These are phyloP conservation scores for Senna tora DNA, from an alignment of 306 rosid species.

Conservation along the genomic window DNA sequence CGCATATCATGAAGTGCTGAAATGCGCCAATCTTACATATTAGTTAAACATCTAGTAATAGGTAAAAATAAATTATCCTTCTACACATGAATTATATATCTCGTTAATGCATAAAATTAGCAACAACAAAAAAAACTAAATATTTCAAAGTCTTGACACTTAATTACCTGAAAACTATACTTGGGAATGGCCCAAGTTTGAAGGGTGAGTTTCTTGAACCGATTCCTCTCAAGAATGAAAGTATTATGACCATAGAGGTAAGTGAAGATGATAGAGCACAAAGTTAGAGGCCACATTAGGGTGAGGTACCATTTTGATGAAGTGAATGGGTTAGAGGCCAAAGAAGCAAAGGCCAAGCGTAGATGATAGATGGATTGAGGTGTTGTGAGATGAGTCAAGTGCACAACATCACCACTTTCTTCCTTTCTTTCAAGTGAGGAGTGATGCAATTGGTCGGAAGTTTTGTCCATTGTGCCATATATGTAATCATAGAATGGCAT, in stretches of 20 bases:
- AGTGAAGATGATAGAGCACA: slow-evolving; percentile 47
- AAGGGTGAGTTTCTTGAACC: slow-evolving; percentile 46
- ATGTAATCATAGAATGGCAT: slow-evolving; percentile 60
- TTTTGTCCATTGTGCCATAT: slow-evolving; percentile 46
- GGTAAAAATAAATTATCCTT: too few relatives aligned
- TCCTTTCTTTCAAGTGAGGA: slow-evolving; percentile 30
- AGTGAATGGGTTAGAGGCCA: slow-evolving; percentile 60
- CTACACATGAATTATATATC: too few relatives aligned
- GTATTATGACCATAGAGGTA: slow-evolving; percentile 39
- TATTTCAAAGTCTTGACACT: too few relatives aligned
- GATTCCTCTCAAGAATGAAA: slow-evolving; percentile 52
- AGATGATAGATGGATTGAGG: slow-evolving; percentile 54
- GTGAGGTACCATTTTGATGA: slow-evolving; percentile 51
- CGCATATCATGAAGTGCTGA: too few relatives aligned
- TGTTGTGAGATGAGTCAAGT: slow-evolving; percentile 51
- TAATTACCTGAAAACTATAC: slow-evolving; percentile 57
- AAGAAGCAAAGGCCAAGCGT: slow-evolving; percentile 52
- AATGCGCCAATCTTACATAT: too few relatives aligned
- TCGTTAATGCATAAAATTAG: too few relatives aligned
- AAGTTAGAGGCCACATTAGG: slow-evolving; percentile 67
- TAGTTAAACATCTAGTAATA: too few relatives aligned
- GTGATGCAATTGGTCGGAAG: slow-evolving; percentile 32
- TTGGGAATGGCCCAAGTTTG: slow-evolving; percentile 70
- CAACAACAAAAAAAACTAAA: too few relatives aligned
- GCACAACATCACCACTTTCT: slow-evolving; percentile 41